Base-by-base conservation (phyloP, 805 yeast genomes). In the Allodekkera sacchari region DNA sequence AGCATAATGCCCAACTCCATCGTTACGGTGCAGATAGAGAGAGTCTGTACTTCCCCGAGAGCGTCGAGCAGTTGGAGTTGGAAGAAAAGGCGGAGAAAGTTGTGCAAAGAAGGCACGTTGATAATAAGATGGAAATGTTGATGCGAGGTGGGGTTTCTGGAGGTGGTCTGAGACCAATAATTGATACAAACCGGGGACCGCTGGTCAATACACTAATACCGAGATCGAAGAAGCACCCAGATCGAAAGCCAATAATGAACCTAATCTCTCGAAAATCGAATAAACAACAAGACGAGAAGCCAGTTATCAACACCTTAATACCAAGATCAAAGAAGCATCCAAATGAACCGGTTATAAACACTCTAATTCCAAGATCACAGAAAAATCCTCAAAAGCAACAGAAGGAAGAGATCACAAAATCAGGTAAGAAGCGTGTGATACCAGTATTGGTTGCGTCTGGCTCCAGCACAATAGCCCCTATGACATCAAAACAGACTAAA, bases 1-100 rank as follows among this genome's bases (percentile, higher is more conserved):
- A 70, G 42, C 76, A 81, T 36, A 79, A 74, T 36, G 66, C 71
- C 25, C 81, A 83, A 36, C 64, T 89, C 35, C 77, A 81, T 43
- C 68, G 85, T 43, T 89, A 82, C 50, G 97, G 98, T 39, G 87
- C 83, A 3, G 94, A 83, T 39, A 70, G 87, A 35, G 96, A 88
- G 42, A 71, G 83, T 7, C 64, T 81, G 61, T 78, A 79, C 14
- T 82, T 85, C 45, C 95, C 96, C 0, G 97, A 89, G 48, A 79
- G 92, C 53, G 70, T 79, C 1, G 80, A 74, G 32, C 96, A 88
- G 54, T 62, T 89, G 34, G 52, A 60, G 4, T 58, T 89, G 15
- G 96, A 87, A 43, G 84, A 78, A 23, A 64, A 64, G 38, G 75
- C 83, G 2, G 60, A 56, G 7, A 36, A 34, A 24, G 27, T 20